Conservation (phyloP, 345 rosid species). For the Gossypium herbaceum region DNA sequence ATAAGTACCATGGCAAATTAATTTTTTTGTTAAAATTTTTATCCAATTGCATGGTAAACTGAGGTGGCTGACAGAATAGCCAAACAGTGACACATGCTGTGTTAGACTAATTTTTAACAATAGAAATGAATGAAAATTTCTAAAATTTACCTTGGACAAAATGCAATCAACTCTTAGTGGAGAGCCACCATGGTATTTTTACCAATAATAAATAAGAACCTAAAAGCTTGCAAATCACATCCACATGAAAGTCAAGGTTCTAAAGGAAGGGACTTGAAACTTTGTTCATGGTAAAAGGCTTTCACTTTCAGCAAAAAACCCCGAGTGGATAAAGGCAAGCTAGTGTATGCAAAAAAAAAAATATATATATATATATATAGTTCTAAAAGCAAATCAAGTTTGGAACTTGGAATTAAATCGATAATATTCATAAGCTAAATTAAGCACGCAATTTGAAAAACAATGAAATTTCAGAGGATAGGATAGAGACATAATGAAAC, state of each 20-base stretch:
- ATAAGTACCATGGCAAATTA: rapidly evolving
- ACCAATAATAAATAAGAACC: neutral
- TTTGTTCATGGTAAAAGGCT: neutral
- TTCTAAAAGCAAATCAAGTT: neutral
- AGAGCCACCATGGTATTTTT: no score
- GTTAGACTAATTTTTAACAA: no score
- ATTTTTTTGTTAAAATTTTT: no score
- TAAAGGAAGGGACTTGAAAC: neutral
- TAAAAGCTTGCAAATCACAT: neutral
- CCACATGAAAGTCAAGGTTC: neutral
- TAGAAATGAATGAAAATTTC: no score
- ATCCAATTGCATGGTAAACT: no score
- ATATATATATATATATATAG: neutral
- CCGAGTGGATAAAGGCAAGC: neutral
- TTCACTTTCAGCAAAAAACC: neutral
- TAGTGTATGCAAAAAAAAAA: no score
- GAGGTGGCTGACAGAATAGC: neutral
- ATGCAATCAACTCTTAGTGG: no score
- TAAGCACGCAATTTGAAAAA: neutral
- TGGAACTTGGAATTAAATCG: neutral
- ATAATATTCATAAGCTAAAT: neutral
- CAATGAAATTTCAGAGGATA: neutral
- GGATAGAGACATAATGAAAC: neutral
- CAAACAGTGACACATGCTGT: no score
- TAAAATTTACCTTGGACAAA: no score